These are phyloP conservation scores for Crithidia expoeki DNA, from an alignment of 208 protist species.

Conservation along the genomic window DNA sequence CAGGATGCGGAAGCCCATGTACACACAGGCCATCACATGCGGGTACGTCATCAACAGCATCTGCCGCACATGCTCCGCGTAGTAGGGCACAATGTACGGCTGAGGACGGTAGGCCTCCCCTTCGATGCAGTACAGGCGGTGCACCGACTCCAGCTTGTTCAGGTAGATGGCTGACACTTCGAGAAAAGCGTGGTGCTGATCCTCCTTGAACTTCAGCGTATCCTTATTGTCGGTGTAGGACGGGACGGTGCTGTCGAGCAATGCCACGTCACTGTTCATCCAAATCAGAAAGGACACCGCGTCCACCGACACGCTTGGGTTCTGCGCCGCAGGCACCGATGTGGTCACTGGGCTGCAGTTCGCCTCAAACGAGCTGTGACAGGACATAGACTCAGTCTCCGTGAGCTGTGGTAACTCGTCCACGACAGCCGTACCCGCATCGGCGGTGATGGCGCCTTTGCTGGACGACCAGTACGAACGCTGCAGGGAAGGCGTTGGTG, in stretches of 20 bases:
- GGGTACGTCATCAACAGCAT: slow-evolving; percentile 76
- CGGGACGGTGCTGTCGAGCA: slow-evolving; percentile 50
- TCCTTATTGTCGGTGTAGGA: slow-evolving; percentile 51
- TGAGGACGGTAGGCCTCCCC: slow-evolving; percentile 49
- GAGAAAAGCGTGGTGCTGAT: slow-evolving; percentile 55
- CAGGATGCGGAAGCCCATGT: slow-evolving; percentile 76
- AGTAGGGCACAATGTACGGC: slow-evolving; percentile 81
- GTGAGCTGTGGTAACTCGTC: slow-evolving; percentile 11
- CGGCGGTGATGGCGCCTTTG: slow-evolving; percentile 8
- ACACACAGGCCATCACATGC: slow-evolving; percentile 63
- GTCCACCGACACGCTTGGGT: slow-evolving; percentile 23
- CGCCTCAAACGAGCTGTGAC: slow-evolving; percentile 20
- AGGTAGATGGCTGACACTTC: slow-evolving; percentile 49
- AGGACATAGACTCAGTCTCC: slow-evolving; percentile 12
- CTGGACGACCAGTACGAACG: not conserved
- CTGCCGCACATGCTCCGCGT: slow-evolving; percentile 83
- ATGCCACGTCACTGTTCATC: slow-evolving; percentile 32
- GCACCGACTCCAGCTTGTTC: slow-evolving; percentile 64
- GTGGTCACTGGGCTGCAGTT: slow-evolving; percentile 4
- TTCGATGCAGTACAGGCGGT: slow-evolving; percentile 52
- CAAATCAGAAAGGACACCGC: slow-evolving; percentile 24
- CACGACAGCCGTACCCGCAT: not conserved
- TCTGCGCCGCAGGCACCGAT: slow-evolving; percentile 1
- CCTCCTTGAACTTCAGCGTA: slow-evolving; percentile 56
- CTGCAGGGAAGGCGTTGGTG: slow-evolving; percentile 6